These are phyloP conservation scores for Alternaria sp. DNA, from an alignment of 2,329 filamentous ascomycete species.

Conservation along the genomic window DNA sequence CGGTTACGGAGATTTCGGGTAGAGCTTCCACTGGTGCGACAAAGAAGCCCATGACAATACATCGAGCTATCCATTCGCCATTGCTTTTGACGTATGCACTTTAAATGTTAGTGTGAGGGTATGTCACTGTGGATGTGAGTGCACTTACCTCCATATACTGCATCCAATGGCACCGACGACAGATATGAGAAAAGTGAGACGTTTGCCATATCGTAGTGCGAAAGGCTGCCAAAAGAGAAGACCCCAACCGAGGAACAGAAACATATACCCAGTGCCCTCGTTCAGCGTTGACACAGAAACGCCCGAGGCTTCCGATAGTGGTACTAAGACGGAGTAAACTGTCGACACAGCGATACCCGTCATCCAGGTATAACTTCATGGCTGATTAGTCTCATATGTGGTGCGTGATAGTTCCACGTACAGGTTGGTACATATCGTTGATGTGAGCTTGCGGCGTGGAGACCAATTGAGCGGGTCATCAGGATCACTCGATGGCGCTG, in stretches of 20 bases:
- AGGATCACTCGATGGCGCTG: constrained; percentile 43
- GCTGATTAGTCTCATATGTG: constrained; percentile 26
- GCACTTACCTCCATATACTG: constrained; percentile 50
- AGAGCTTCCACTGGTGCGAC: constrained; percentile 58
- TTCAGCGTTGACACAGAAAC: constrained; percentile 55
- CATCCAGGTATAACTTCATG: constrained; percentile 57
- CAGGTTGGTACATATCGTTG: constrained; percentile 33
- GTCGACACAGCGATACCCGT: constrained; percentile 58
- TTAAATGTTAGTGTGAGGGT: constrained; percentile 33
- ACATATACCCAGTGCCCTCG: constrained; percentile 60
- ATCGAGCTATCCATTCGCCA: constrained; percentile 57
- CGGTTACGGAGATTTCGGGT: constrained; percentile 55
- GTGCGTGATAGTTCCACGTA: background rate
- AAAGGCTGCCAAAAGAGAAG: constrained; percentile 61
- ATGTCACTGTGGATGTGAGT: background rate
- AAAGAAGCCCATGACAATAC: constrained; percentile 57
- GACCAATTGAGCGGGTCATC: constrained; percentile 48
- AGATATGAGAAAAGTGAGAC: constrained; percentile 56
- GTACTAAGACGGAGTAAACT: constrained; percentile 59
- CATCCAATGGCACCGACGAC: constrained; percentile 49
- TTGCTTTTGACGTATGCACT: constrained; percentile 53
- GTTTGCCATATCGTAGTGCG: constrained; percentile 60
- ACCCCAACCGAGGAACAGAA: constrained; percentile 60
- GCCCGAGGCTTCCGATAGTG: constrained; percentile 56
- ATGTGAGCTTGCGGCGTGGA: constrained; percentile 31